Base-by-base conservation (phyloP, 148 eudicot genomes). In the Diospyros kaki region DNA sequence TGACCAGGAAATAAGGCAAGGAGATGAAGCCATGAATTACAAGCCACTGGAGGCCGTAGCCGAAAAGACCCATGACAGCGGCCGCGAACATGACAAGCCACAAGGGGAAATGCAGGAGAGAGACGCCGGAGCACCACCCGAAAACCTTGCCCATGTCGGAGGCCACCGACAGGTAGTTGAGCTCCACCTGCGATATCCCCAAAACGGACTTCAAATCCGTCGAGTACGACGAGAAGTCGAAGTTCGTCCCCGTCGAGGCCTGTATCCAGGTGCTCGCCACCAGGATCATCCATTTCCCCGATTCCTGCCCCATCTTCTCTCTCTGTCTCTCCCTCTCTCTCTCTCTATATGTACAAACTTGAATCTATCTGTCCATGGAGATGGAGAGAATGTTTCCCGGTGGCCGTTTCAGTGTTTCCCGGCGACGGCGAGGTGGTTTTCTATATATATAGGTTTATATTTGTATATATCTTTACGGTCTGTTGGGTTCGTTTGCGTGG, bases 151-250 rank as follows among this genome's bases (percentile, higher is more conserved):
- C 97, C 17, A 92, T 67, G 58, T 92, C 97, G 2, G 97, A 92
- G 6, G 97, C 97, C 58, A 86, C 86, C 1, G 97, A 90, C 7
- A 92, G 76, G 48, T 88, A 92, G 66, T 90, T 92, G 38, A 92
- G 81, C 77, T 90, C 87, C 44, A 92, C 87, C 80, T 92, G 97
- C 0, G 93, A 85, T 3, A 92, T 80, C 7, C 86, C 88, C 5
- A 92, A 40, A 1, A 85, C 87, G 67, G 81, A 44, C 69, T 92
- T 92, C 80, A 90, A 66, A 64, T 87, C 89, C 46, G 94, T 81
- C 38, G 97, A 92, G 77, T 92, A 92, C 3, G 93, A 89, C 9
- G 97, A 90, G 81, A 92, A 92, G 71, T 92, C 97, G 63, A 92
- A 92, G 41, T 92, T 92, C 2, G 97, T 92, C 0, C 97, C 97